These are phyloP conservation scores for Ganoderma meredithae DNA, from an alignment of 1,284 basidiomycete species.

Conservation along the genomic window DNA sequence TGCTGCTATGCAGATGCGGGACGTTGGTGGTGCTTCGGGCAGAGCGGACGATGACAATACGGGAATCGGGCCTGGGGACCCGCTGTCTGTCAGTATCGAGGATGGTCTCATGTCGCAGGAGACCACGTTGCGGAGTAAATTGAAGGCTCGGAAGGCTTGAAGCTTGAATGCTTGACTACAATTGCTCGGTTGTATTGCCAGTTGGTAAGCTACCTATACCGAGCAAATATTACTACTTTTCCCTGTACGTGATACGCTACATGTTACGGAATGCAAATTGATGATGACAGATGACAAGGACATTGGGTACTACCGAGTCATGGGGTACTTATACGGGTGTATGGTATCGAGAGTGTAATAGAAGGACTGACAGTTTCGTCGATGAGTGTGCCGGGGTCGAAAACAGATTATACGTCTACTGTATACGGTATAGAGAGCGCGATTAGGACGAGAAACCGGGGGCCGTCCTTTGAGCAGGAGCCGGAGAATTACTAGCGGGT, in stretches of 20 bases:
- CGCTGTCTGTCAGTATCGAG: constrained; percentile 9
- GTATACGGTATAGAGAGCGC: constrained; percentile 22
- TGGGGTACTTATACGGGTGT: constrained; percentile 11
- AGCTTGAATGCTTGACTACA: constrained; percentile 18
- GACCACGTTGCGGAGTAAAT: constrained; percentile 22
- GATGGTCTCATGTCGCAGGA: constrained; percentile 27
- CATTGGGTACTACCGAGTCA: neutral
- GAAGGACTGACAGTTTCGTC: constrained; percentile 26
- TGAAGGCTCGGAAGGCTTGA: constrained; percentile 23
- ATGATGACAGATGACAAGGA: constrained; percentile 18
- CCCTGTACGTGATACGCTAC: constrained; percentile 30
- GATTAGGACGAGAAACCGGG: constrained; percentile 21
- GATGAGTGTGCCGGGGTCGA: constrained; percentile 24
- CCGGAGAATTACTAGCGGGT: constrained; percentile 26
- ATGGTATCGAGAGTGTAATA: constrained; percentile 23
- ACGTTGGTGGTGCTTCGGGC: constrained; percentile 1
- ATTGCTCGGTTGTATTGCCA: constrained; percentile 19
- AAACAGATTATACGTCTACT: constrained; percentile 26
- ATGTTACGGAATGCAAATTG: constrained; percentile 28
- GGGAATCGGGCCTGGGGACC: neutral
- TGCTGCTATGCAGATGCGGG: constrained; percentile 15
- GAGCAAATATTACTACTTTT: constrained; percentile 34
- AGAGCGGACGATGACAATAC: constrained; percentile 3
- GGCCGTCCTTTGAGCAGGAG: constrained; percentile 14
- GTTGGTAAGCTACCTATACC: constrained; percentile 29